Evolutionary conservation across 1,284 basidiomycete genomes (phyloP), one percentile per base, ranked within the genome.

Genomic region (Nidula niveotomentosa): DNA sequence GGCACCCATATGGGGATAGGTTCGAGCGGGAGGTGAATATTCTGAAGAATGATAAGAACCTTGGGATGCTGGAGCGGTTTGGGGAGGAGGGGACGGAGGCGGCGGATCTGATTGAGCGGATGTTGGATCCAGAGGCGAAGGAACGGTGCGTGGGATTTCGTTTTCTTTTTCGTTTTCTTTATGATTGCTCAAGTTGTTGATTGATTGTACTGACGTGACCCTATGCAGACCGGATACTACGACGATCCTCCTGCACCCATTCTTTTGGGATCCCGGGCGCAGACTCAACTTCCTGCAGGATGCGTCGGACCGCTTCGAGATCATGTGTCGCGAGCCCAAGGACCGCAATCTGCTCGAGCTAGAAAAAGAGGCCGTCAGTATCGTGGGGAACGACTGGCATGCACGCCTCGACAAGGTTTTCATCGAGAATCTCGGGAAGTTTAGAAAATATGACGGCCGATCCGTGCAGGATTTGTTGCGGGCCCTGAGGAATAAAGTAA

Each of bases 301-400:
- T 61, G 93, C 94, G 0, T 98, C 94, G 0, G 96, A 99, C 71
- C 86, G 95, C 1, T 98, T 99, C 70, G 96, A 99, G 73, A 96
- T 95, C 67, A 96, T 99, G 93, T 92, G 90, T 62, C 83, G 91
- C 49, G 94, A 96, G 51, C 94, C 96, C 0, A 88, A 87, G 49
- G 92, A 97, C 52, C 76, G 84, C 0, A 82, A 87, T 52, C 79
- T 99, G 12, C 67, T 91, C 10, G 72, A 82, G 30, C 82, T 99
- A 33, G 97, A 99, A 72, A 81, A 73, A 0, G 79, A 79, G 48
- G 88, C 92, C 0, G 63, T 64, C 46, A 70, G 73, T 6, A 86
- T 96, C 45, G 88, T 97, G 4, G 93, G 92, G 17, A 76, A 80
- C 33, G 96, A 98, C 71, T 99, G 96, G 96, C 88, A 91, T 60